Base-by-base conservation (phyloP, 1,139 yeast species). In the Sugiyamaella xylanicola region DNA sequence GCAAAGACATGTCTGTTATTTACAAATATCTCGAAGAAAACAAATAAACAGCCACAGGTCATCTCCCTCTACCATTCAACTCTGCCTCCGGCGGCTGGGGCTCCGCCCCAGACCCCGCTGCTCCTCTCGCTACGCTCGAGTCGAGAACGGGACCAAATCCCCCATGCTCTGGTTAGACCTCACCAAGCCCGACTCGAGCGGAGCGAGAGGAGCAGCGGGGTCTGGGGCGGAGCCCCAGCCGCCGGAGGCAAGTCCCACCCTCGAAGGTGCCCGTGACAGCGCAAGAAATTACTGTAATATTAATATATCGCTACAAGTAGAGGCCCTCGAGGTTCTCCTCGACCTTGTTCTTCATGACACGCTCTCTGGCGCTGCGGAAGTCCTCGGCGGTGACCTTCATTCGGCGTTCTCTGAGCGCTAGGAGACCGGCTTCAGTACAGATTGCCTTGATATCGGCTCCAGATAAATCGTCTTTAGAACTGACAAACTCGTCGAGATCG, bases 401-500 rank as follows among this genome's bases (percentile, higher is more conserved):
- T 77, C 99, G 85, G 74, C 99, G 86, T 74, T 95, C 99, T 75
- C 99, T 84, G 69, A 95, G 80, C 4, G 99, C 99, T 66, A 93
- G 79, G 68, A 95, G 78, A 56, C 99, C 99, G 1, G 98, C 98
- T 72, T 93, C 98, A 1, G 99, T 92, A 73, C 98, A 92, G 75
- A 95, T 88, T 29, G 99, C 99, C 77, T 93, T 93, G 67, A 93
- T 93, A 73, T 95, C 99, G 9, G 99, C 99, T 56, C 99, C 99
- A 16, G 97, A 88, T 61, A 93, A 78, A 63, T 93, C 99, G 71
- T 93, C 99, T 76, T 93, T 95, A 15, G 95, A 81, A 32, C 90
- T 86, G 36, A 93, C 96, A 65, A 95, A 80, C 66, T 86, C 95
- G 62, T 93, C 99, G 61, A 92, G 79, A 63, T 89, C 87, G 45